Evolutionary conservation across 495 filamentous ascomycete genomes (phyloP), one percentile per base, ranked within the genome.

Genomic region (Copromyces sp.): DNA sequence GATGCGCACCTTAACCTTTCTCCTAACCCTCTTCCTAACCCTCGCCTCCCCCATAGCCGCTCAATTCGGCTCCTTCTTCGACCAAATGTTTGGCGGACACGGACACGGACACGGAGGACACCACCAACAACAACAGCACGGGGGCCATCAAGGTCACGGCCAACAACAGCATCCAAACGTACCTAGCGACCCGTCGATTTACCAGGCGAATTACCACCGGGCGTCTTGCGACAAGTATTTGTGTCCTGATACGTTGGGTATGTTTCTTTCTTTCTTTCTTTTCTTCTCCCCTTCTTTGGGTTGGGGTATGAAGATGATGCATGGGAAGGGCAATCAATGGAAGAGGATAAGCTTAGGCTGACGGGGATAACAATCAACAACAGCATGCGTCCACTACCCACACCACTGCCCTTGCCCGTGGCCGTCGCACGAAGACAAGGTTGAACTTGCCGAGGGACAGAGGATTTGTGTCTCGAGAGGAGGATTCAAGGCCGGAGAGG

Each of bases 391-490:
- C 3, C 89, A 92, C 78, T 93, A 96, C 85, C 94, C 94, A 9
- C 94, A 97, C 81, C 94, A 98, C 82, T 98, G 94, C 80, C 94
- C 94, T 8, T 98, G 94, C 81, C 85, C 93, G 3, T 94, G 92
- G 83, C 90, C 93, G 8, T 82, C 84, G 17, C 86, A 92, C 65
- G 92, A 97, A 79, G 93, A 98, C 77, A 98, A 98, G 77, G 88
- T 94, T 70, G 94, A 98, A 81, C 82, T 95, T 41, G 91, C 89
- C 17, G 92, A 95, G 14, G 94, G 94, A 11, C 91, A 90, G 76
- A 86, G 92, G 16, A 83, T 94, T 74, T 98, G 94, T 80, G 86
- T 92, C 4, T 93, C 90, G 37, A 94, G 90, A 77, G 94, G 93
- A 3, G 94, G 94, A 0, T 97, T 89, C 79, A 91, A 90, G 81